Conservation (phyloP, 805 yeast species). For the Nakazawaea wyomingensis region DNA sequence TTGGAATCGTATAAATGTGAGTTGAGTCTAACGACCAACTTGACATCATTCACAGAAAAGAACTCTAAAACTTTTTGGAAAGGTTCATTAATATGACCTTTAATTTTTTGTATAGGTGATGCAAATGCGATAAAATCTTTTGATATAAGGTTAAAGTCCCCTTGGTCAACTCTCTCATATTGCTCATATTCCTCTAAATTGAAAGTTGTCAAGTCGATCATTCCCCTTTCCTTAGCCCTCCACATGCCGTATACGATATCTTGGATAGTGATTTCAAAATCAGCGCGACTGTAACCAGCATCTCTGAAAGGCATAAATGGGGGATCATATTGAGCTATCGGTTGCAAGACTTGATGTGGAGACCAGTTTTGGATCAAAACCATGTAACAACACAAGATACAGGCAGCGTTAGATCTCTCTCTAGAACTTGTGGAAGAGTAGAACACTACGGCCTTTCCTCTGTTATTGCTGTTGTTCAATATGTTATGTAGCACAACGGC, state of each 20-base stretch:
- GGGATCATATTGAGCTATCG: conserved; percentile 84
- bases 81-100: conserved; percentile 61
- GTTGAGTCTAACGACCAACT: conserved; percentile 86
- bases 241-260: conserved; percentile 95
- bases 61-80: conserved; percentile 77
- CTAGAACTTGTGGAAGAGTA: conserved; percentile 80
- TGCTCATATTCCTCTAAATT: conserved; percentile 91
- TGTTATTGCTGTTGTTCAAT: conserved; percentile 77
- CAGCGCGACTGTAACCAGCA: conserved; percentile 96
- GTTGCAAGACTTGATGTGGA: conserved; percentile 95
- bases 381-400: conserved; percentile 92
- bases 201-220: conserved; percentile 81
- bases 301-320: conserved; percentile 95
- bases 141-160: conserved; percentile 88
- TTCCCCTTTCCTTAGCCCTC: conserved; percentile 92
- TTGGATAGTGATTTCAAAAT: conserved; percentile 88
- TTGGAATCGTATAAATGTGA: conserved; percentile 83
- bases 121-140: conserved; percentile 97
- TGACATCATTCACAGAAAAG: conserved; percentile 69
- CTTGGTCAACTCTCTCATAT: conserved; percentile 94
- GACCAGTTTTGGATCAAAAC: conserved; percentile 95
- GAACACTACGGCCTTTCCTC: conserved; percentile 84
- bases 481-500: conserved; percentile 93
- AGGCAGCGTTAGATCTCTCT: conserved; percentile 89
- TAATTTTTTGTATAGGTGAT: conserved; percentile 73